phyloP scores from a whole-genome alignment of 495 filamentous ascomycete genomes.

The Neurospora terricola region DNA sequence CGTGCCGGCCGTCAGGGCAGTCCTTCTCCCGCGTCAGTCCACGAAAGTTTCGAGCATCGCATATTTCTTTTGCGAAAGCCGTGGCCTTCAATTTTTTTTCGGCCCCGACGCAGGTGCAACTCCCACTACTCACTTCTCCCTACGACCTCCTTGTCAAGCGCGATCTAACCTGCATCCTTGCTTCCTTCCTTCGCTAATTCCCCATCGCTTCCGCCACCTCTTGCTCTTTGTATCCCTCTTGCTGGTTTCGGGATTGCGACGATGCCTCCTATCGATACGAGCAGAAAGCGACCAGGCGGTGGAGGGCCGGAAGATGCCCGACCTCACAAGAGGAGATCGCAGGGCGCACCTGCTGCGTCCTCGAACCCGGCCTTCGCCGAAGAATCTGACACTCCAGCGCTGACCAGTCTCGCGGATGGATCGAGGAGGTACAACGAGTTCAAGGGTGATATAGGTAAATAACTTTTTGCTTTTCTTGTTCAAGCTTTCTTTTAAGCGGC shows the following conservation, averaged over 20 bases:
- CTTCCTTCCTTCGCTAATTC: background rate
- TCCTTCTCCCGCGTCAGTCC: background rate
- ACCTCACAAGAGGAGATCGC: background rate
- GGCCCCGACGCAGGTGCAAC: background rate
- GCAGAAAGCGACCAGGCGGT: background rate
- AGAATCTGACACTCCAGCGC: background rate
- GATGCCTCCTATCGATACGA: background rate
- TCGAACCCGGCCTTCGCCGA: background rate
- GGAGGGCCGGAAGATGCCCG: background rate
- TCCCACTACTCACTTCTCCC: background rate
- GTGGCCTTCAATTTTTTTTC: background rate
- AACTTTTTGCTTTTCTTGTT: background rate
- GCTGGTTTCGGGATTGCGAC: background rate
- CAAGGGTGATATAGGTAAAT: background rate
- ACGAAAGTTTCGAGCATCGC: background rate
- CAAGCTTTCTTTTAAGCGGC: background rate
- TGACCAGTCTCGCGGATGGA: background rate
- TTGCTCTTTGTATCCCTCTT: too few species aligned
- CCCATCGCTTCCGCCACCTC: background rate
- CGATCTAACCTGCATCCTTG: background rate
- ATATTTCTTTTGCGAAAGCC: background rate
- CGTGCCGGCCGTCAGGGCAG: background rate
- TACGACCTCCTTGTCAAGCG: background rate
- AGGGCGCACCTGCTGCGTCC: rapidly evolving
- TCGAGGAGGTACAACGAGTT: background rate